Evolutionary conservation across 73 alveolate species (phyloP).

Genomic region (Paramecium sexaurelia): DNA sequence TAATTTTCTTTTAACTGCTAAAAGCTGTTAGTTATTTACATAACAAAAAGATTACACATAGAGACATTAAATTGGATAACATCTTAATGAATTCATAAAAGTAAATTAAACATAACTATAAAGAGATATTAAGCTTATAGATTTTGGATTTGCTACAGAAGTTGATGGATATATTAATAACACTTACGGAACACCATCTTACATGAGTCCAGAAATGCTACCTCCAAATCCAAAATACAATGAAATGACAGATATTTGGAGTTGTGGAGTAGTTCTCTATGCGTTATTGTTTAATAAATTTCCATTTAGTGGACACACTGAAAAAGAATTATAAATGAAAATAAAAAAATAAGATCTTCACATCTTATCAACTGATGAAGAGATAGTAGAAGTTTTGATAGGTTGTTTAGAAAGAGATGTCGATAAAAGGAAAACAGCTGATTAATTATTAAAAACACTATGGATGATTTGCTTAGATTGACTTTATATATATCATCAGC

Average conservation of each 20-base stretch:
- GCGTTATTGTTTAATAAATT: conserved; percentile 9
- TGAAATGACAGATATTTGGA: conserved; percentile 53
- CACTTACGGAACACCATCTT: conserved; percentile 56
- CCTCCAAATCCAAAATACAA: conserved; percentile 1
- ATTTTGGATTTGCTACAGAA: conserved; percentile 58
- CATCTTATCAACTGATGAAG: neutral
- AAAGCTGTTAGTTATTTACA: conserved; percentile 26
- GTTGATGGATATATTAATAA: neutral
- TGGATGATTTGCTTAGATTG: conserved; percentile 33
- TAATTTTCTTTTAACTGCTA: neutral
- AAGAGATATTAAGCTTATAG: conserved; percentile 49
- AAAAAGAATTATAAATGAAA: conserved; percentile 43
- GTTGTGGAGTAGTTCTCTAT: conserved; percentile 48
- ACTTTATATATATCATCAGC: neutral
- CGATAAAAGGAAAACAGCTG: neutral
- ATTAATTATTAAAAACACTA: neutral
- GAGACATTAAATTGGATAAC: conserved; percentile 38
- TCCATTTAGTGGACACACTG: conserved; percentile 42
- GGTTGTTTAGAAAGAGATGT: conserved; percentile 41
- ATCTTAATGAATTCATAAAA: neutral
- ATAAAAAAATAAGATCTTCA: conserved; percentile 15
- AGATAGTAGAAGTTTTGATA: neutral
- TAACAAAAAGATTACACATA: neutral
- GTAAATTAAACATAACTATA: neutral
- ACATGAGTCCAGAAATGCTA: conserved; percentile 48